Conservation (phyloP, 768 basidiomycete genomes). For the Termitomyces sp. region DNA sequence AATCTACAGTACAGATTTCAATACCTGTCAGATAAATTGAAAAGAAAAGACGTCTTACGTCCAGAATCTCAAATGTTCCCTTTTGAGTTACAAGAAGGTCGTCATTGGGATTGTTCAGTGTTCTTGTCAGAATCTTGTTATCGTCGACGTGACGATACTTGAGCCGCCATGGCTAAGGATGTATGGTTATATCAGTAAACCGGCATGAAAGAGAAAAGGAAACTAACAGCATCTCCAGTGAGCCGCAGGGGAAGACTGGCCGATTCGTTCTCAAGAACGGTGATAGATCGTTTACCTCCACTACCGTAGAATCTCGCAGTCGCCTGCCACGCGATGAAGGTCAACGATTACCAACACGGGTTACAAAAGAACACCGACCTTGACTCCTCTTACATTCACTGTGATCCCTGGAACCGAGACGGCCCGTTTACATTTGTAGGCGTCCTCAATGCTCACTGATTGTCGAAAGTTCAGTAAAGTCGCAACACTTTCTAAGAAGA, state of each 20-base stretch:
- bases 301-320: constrained; percentile 84
- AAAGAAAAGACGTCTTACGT: constrained; percentile 43
- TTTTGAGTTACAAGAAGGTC: constrained; percentile 69
- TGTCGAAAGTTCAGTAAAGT: constrained; percentile 14
- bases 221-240: constrained; percentile 84
- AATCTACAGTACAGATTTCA: constrained; percentile 50
- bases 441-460: constrained; percentile 83
- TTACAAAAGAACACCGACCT: constrained; percentile 44
- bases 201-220: background rate
- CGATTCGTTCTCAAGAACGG: constrained; percentile 71
- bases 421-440: constrained; percentile 79
- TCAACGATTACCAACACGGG: background rate
- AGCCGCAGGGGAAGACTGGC: constrained; percentile 78
- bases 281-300: constrained; percentile 51
- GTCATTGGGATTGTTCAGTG: constrained; percentile 64
- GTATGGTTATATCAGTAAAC: constrained; percentile 6
- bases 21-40: background rate
- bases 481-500: constrained; percentile 1
- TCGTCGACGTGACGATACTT: constrained; percentile 62
- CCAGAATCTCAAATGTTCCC: constrained; percentile 73
- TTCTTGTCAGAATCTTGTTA: constrained; percentile 37
- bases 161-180: constrained; percentile 79
- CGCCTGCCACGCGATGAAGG: constrained; percentile 48
- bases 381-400: constrained; percentile 80
- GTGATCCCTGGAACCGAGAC: constrained; percentile 75